Percentiles rank a stretch among this genome's conserved stretches.
Evolutionary conservation across 441 rosid species (phyloP).

Genomic region (Bocquillonia castaneifolia): DNA sequence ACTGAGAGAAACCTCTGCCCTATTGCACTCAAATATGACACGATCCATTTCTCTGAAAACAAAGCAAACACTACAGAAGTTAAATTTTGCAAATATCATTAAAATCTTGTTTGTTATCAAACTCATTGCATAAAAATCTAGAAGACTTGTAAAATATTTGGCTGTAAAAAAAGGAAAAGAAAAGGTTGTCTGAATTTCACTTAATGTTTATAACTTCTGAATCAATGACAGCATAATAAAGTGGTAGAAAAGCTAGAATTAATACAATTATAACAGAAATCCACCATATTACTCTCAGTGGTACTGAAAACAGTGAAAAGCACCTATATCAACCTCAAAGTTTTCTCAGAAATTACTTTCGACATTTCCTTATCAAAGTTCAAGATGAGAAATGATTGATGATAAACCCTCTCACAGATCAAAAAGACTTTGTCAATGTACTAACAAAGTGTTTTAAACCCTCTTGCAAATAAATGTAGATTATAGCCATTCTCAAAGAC

Average conservation of each 20-base stretch:
- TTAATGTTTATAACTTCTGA: constrained; percentile 1
- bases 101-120: not conserved
- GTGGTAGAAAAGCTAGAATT: constrained; percentile 7
- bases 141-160: not conserved
- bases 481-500: not conserved
- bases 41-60: constrained; percentile 74
- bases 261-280: not conserved
- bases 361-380: not conserved
- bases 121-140: not conserved
- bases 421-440: not conserved
- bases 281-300: not conserved
- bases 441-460: not conserved
- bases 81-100: not conserved
- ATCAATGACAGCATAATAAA: not conserved
- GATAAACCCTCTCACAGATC: not conserved
- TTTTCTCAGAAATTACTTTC: not conserved
- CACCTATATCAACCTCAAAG: too few relatives aligned
- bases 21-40: constrained; percentile 66
- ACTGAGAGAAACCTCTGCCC: constrained; percentile 75
- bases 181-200: not conserved
- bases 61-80: constrained; percentile 19
- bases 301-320: not conserved
- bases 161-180: not conserved
- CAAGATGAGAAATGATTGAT: not conserved
- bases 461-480: not conserved